These are phyloP conservation scores for Herpotrichia juniperi DNA, from an alignment of 2,329 filamentous ascomycete species.

Conservation along the genomic window DNA sequence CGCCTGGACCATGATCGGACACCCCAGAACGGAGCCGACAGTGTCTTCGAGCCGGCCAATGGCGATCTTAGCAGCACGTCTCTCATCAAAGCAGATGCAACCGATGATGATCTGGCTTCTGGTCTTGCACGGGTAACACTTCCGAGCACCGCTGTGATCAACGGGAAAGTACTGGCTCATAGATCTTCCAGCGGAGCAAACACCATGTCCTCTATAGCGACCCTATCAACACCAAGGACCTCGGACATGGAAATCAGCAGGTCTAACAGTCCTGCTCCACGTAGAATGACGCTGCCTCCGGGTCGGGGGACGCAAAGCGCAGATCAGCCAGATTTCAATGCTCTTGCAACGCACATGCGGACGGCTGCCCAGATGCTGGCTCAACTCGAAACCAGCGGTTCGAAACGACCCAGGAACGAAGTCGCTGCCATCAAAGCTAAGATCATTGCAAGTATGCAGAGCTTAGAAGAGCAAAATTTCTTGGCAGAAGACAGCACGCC, in stretches of 20 bases:
- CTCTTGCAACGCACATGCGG: constrained; percentile 84
- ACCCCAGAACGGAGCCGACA: constrained; percentile 61
- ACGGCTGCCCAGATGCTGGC: constrained; percentile 87
- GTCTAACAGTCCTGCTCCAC: constrained; percentile 68
- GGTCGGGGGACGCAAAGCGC: constrained; percentile 59
- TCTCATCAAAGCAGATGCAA: constrained; percentile 65
- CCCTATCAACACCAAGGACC: constrained; percentile 69
- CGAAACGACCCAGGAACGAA: constrained; percentile 79
- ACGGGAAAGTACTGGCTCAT: constrained; percentile 48
- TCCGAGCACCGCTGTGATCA: constrained; percentile 21
- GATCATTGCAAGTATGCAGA: constrained; percentile 91
- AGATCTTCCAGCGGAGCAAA: constrained; percentile 67
- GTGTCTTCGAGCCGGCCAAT: constrained; percentile 81
- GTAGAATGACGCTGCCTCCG: constrained; percentile 66
- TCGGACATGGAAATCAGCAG: constrained; percentile 72
- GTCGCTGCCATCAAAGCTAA: constrained; percentile 84
- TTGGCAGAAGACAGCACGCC: constrained; percentile 74
- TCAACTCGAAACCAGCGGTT: constrained; percentile 79
- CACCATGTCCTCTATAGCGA: constrained; percentile 64
- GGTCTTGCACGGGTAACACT: constrained; percentile 37
- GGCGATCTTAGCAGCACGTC: constrained; percentile 79
- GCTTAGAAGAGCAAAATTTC: constrained; percentile 83
- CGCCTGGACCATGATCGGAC: constrained; percentile 52
- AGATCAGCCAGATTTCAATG: constrained; percentile 81
- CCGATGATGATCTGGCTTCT: constrained; percentile 49